These are phyloP conservation scores for Geotrichum bryndzae DNA, from an alignment of 1,139 yeast species.

Conservation along the genomic window DNA sequence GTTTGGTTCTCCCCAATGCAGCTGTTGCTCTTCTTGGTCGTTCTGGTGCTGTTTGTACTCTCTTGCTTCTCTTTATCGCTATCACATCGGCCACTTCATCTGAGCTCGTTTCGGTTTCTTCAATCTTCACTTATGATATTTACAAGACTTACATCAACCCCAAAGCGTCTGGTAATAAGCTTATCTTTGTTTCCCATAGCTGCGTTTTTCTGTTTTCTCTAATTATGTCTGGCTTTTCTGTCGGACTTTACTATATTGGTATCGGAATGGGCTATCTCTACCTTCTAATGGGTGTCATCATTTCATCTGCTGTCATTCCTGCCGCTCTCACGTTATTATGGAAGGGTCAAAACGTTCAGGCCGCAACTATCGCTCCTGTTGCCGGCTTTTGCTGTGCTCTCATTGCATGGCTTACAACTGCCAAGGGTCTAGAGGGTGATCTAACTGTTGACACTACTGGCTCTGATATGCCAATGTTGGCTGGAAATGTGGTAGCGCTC, in stretches of 20 bases:
- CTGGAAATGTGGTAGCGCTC: constrained; percentile 73
- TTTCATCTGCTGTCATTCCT: constrained; percentile 81
- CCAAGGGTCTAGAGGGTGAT: constrained; percentile 37
- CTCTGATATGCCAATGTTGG: constrained; percentile 73
- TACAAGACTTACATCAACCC: constrained; percentile 78
- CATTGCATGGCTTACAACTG: constrained; percentile 45
- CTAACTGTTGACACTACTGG: constrained; percentile 61
- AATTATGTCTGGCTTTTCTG: constrained; percentile 73
- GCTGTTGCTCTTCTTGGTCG: constrained; percentile 45
- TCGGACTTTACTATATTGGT: constrained; percentile 75
- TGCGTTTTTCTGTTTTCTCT: constrained; percentile 62
- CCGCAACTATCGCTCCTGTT: constrained; percentile 44
- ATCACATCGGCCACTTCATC: constrained; percentile 57
- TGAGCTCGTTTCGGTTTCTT: constrained; percentile 80
- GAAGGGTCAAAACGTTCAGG: constrained; percentile 50
- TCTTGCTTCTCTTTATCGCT: constrained; percentile 76
- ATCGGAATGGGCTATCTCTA: constrained; percentile 82
- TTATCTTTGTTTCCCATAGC: constrained; percentile 61
- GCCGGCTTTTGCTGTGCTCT: constrained; percentile 44
- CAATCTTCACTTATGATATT: constrained; percentile 77
- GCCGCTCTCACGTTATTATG: constrained; percentile 67
- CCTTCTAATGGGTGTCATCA: constrained; percentile 75
- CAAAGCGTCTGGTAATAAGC: constrained; percentile 61
- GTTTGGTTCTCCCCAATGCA: constrained; percentile 79
- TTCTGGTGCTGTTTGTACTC: constrained; percentile 80